Conservation (phyloP, 2,329 filamentous ascomycete species). For the Alternaria metachromatica region DNA sequence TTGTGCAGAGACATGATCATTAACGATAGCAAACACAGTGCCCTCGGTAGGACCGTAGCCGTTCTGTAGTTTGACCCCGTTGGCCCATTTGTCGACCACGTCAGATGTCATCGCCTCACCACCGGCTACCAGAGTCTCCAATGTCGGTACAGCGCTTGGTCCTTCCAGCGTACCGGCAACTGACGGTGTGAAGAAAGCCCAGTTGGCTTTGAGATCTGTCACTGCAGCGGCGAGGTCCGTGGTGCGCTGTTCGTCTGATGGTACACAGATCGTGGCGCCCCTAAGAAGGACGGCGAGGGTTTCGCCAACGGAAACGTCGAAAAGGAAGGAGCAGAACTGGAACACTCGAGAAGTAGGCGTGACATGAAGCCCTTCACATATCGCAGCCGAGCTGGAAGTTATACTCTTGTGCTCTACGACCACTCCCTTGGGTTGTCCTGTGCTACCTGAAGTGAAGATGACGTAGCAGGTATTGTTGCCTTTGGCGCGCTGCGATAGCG, state of each 20-base stretch:
- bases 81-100: constrained; percentile 35
- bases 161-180: constrained; percentile 44
- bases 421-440: constrained; percentile 41
- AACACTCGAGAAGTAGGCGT: constrained; percentile 38
- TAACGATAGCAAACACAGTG: constrained; percentile 34
- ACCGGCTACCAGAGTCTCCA: constrained; percentile 48
- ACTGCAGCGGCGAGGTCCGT: constrained; percentile 52
- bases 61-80: constrained; percentile 34
- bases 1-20: constrained; percentile 29
- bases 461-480: constrained; percentile 35
- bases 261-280: constrained; percentile 45
- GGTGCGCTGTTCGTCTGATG: constrained; percentile 50
- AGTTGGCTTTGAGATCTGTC: constrained; percentile 35
- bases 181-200: constrained; percentile 45
- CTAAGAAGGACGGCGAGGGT: constrained; percentile 40
- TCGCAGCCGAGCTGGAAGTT: constrained; percentile 36
- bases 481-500: constrained; percentile 22
- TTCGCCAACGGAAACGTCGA: constrained; percentile 45
- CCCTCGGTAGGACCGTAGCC: constrained; percentile 42
- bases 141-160: constrained; percentile 43
- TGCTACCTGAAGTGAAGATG: constrained; percentile 45
- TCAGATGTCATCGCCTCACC: constrained; percentile 37
- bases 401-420: constrained; percentile 41
- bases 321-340: constrained; percentile 46
- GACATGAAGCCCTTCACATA: constrained; percentile 37